Conservation (phyloP, 495 filamentous ascomycete species). For the Elaphomyces granulatus region DNA sequence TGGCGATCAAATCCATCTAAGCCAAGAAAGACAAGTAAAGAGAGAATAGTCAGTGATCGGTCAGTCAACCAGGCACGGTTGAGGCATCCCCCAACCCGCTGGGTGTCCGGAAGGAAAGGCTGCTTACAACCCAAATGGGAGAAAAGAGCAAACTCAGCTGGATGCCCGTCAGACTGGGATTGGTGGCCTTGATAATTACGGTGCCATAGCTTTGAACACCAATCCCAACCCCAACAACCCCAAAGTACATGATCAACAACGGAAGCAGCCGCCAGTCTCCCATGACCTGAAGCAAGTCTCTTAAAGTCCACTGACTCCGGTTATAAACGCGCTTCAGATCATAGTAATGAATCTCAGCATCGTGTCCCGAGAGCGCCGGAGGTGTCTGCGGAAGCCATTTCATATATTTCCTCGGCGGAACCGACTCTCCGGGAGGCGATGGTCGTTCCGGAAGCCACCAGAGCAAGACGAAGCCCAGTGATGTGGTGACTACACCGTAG, state of each 20-base stretch:
- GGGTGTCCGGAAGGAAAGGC: too few relatives aligned
- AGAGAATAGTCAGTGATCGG: neutral
- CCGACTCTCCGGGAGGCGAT: slow-evolving; percentile 43
- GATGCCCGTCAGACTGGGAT: slow-evolving; percentile 54
- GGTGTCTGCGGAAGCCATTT: slow-evolving; percentile 48
- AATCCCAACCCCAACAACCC: slow-evolving; percentile 82
- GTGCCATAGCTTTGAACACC: slow-evolving; percentile 77
- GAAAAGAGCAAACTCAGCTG: slow-evolving; percentile 71
- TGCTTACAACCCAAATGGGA: slow-evolving; percentile 76
- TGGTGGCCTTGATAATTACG: slow-evolving; percentile 69
- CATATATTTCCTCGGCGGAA: slow-evolving; percentile 26
- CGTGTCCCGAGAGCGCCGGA: slow-evolving; percentile 61
- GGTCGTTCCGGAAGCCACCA: slow-evolving; percentile 90
- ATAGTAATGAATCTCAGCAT: slow-evolving; percentile 70
- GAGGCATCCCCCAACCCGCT: too few relatives aligned
- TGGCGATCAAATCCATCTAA: slow-evolving; percentile 76
- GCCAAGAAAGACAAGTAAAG: too few relatives aligned
- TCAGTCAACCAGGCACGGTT: too few relatives aligned
- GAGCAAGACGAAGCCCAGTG: slow-evolving; percentile 51
- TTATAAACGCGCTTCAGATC: slow-evolving; percentile 74
- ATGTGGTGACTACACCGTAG: slow-evolving; percentile 55
- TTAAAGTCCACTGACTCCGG: slow-evolving; percentile 49
- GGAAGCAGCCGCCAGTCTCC: slow-evolving; percentile 82
- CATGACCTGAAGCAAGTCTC: slow-evolving; percentile 52
- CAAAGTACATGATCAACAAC: slow-evolving; percentile 81